Evolutionary conservation across 345 rosid genomes (phyloP).

Genomic region (Eucalyptus cladocalyx): DNA sequence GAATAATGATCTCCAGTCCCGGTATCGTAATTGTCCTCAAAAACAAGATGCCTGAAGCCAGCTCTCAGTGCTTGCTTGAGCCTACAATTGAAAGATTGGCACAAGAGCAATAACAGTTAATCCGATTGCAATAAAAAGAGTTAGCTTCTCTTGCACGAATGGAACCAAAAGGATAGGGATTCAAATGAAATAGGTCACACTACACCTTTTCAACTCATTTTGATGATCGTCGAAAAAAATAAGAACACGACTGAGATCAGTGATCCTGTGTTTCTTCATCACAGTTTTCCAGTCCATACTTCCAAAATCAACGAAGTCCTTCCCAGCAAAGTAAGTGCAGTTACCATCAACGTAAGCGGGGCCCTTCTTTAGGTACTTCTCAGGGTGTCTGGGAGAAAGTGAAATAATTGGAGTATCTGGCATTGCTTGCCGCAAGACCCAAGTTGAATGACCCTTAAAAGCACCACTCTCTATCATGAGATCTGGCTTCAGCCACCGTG

Average conservation of each 20-base stretch:
- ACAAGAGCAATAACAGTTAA: background rate
- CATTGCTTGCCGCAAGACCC: conserved; percentile 99
- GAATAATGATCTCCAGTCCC: conserved; percentile 99
- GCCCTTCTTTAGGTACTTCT: conserved; percentile 81
- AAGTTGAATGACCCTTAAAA: conserved; percentile 97
- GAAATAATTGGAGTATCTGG: conserved; percentile 78
- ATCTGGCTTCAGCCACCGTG: conserved; percentile 85
- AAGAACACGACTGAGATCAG: conserved; percentile 54
- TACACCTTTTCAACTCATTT: conserved; percentile 86
- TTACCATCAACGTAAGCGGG: conserved; percentile 96
- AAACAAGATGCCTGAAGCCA: conserved; percentile 85
- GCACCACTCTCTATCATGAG: conserved; percentile 98
- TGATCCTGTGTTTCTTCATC: conserved; percentile 51
- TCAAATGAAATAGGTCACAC: background rate
- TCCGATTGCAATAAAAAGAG: background rate
- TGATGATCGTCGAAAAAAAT: conserved; percentile 97
- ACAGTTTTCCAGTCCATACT: conserved; percentile 72
- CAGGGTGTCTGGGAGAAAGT: conserved; percentile 86
- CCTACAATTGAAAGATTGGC: conserved; percentile 25
- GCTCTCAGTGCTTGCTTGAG: conserved; percentile 70
- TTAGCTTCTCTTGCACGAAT: background rate
- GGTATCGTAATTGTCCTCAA: conserved; percentile 97
- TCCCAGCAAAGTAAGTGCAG: conserved; percentile 96
- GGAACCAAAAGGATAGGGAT: background rate
- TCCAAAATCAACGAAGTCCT: conserved; percentile 95